A percentile compares a stretch with the other conserved stretches of the same genome.
These are phyloP conservation scores for Peterozyma xylosa DNA, from an alignment of 805 yeast genomes.

Conservation along the genomic window DNA sequence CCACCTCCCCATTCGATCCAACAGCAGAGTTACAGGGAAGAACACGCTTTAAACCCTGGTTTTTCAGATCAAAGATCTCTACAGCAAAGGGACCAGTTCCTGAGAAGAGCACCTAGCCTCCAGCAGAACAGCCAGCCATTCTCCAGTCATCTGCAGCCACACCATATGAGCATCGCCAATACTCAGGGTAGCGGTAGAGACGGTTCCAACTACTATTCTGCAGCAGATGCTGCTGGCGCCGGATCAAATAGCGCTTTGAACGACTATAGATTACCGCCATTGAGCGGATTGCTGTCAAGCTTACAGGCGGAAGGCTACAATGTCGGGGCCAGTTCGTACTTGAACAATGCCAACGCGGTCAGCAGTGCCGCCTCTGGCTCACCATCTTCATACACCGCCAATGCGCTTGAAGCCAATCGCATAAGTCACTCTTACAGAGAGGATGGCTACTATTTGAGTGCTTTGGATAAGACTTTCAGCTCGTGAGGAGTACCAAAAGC, in stretches of 20 bases:
- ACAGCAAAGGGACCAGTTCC: background rate
- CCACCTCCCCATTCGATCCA: too few species aligned
- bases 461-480: conserved; percentile 20
- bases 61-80: background rate
- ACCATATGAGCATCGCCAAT: background rate
- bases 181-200: background rate
- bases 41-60: background rate
- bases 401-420: too few species aligned
- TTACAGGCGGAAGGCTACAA: background rate
- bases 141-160: background rate
- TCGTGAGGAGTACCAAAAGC: background rate
- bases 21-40: too few species aligned
- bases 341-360: background rate
- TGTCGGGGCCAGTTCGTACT: background rate
- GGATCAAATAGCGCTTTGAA: background rate
- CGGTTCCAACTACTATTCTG: background rate
- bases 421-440: conserved; percentile 18
- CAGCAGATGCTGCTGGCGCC: background rate
- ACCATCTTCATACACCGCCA: too few species aligned
- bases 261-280: too few species aligned
- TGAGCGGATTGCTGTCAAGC: too few species aligned
- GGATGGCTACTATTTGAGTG: conserved; percentile 28
- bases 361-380: background rate
- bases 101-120: background rate
- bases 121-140: background rate